Evolutionary conservation across 2,329 filamentous ascomycete genomes (phyloP).

Genomic region (Zalaria sp.): DNA sequence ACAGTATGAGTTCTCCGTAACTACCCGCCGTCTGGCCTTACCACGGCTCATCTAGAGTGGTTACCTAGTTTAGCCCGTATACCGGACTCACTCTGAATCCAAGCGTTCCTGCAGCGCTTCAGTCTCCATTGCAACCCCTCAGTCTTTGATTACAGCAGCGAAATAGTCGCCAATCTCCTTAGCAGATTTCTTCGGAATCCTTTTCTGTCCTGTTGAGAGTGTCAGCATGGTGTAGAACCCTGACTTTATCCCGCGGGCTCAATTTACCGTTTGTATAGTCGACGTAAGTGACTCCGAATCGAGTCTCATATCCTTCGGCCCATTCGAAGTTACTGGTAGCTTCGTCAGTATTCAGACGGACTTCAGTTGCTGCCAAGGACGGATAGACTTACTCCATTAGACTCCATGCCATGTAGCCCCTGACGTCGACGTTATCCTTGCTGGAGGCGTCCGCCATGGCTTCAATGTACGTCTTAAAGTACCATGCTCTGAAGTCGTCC

Average conservation of each 20-base stretch:
- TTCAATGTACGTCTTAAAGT: conserved; percentile 63
- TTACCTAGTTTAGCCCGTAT: no score
- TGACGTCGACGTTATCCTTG: conserved; percentile 63
- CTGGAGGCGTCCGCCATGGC: conserved; percentile 61
- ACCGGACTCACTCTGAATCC: no score
- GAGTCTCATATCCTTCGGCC: conserved; percentile 81
- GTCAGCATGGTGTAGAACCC: no score
- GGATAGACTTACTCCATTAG: conserved; percentile 57
- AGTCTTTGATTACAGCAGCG: conserved; percentile 13
- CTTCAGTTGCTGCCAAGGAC: not conserved
- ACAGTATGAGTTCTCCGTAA: no score
- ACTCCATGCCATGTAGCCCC: conserved; percentile 75
- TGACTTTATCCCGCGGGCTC: no score
- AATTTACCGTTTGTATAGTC: conserved; percentile 44
- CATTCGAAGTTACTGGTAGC: conserved; percentile 61
- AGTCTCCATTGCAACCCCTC: not conserved
- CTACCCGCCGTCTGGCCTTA: no score
- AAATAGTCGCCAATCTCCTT: conserved; percentile 57
- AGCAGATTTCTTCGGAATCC: conserved; percentile 75
- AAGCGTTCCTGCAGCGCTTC: no score
- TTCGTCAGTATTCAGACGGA: not conserved
- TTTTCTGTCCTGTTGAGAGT: conserved; percentile 51
- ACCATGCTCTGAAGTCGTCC: conserved; percentile 69
- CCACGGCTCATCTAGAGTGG: no score
- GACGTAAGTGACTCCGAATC: conserved; percentile 73